Conservation (phyloP, 768 basidiomycete species). For the Xerocomellus chrysenteron region DNA sequence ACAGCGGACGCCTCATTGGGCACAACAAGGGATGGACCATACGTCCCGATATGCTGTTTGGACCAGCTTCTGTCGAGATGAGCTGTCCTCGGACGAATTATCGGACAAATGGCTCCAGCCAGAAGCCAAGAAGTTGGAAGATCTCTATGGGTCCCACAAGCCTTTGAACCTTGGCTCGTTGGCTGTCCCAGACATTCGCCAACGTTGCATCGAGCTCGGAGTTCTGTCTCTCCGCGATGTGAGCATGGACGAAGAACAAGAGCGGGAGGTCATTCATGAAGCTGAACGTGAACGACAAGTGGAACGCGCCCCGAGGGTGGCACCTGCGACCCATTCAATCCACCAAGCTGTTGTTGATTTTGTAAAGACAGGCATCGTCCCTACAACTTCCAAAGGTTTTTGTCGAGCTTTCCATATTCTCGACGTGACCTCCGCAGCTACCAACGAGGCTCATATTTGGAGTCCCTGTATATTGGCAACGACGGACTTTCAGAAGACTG, state of each 20-base stretch:
- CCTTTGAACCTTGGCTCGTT: not conserved
- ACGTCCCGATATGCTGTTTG: constrained; percentile 15
- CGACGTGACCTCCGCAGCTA: not conserved
- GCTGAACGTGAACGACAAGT: constrained; percentile 41
- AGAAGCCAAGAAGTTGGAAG: constrained; percentile 39
- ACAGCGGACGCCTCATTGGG: constrained; percentile 42
- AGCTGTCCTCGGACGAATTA: not conserved
- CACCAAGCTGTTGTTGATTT: constrained; percentile 24
- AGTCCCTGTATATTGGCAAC: constrained; percentile 16
- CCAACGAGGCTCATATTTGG: constrained; percentile 25
- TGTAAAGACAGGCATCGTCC: constrained; percentile 31
- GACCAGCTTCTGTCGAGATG: constrained; percentile 6
- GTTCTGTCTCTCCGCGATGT: constrained; percentile 12
- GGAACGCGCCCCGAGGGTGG: constrained; percentile 33
- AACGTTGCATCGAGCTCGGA: constrained; percentile 18
- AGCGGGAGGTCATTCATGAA: constrained; percentile 47
- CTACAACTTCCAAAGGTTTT: constrained; percentile 18
- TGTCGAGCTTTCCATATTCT: constrained; percentile 15
- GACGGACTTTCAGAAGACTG: constrained; percentile 14
- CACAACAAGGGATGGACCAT: constrained; percentile 35
- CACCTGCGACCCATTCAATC: constrained; percentile 22
- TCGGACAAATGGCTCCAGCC: constrained; percentile 38
- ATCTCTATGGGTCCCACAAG: constrained; percentile 29
- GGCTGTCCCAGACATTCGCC: constrained; percentile 7
- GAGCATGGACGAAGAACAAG: constrained; percentile 48